These are phyloP conservation scores for Auriculariales sp. DNA, from an alignment of 768 basidiomycete species.

Conservation along the genomic window DNA sequence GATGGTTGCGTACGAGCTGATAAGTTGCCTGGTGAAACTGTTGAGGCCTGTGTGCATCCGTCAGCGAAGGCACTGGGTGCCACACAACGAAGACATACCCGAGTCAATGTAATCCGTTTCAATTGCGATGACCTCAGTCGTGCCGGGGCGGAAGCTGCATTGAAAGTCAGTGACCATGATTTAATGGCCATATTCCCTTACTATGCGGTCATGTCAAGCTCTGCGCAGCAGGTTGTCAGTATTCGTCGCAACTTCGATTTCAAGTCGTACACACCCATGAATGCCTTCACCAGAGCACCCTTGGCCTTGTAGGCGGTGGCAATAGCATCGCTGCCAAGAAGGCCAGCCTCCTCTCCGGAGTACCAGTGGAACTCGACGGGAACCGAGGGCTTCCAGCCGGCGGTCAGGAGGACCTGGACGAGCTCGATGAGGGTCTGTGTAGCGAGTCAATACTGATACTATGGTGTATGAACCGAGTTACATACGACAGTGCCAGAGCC, in stretches of 20 bases:
- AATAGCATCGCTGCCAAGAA: slow-evolving; percentile 20
- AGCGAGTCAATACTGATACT: too few relatives aligned
- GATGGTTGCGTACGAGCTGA: slow-evolving; percentile 18
- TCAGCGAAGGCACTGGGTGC: slow-evolving; percentile 25
- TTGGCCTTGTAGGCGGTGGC: slow-evolving; percentile 19
- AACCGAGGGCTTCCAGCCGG: slow-evolving; percentile 4
- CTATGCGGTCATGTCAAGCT: slow-evolving; percentile 13
- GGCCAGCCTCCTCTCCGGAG: slow-evolving; percentile 10
- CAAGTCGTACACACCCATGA: slow-evolving; percentile 25
- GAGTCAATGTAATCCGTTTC: slow-evolving; percentile 1
- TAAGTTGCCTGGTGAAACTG: slow-evolving; percentile 16
- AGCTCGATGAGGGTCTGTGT: slow-evolving; percentile 3
- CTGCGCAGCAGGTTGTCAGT: too few relatives aligned
- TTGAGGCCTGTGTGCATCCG: too few relatives aligned
- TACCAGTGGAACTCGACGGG: slow-evolving; percentile 12
- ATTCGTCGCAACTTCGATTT: slow-evolving; percentile 6
- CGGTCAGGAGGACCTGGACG: slow-evolving; percentile 2
- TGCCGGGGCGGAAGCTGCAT: slow-evolving; percentile 31
- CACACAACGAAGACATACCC: slow-evolving; percentile 28
- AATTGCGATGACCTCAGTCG: slow-evolving; percentile 10
- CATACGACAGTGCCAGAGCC: slow-evolving; percentile 4
- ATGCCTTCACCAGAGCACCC: slow-evolving; percentile 18
- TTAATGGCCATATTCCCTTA: not conserved
- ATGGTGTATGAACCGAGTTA: too few relatives aligned
- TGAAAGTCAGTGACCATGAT: too few relatives aligned